phyloP scores from a whole-genome alignment of 331 rosid genomes.

The Acacia concinna region DNA sequence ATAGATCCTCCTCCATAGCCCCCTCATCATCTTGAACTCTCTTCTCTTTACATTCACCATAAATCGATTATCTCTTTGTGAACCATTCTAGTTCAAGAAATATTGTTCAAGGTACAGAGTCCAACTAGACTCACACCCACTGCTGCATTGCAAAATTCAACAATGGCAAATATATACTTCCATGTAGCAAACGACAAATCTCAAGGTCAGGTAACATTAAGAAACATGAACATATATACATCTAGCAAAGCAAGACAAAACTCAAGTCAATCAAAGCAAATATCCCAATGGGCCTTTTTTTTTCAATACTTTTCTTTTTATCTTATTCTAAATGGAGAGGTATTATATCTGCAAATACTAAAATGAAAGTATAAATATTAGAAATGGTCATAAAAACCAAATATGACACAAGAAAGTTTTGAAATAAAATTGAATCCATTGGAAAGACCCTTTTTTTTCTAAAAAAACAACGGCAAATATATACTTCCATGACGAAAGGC shows the following conservation, averaged over 20 bases:
- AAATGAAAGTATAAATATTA: too few species aligned
- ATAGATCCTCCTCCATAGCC: conserved; percentile 69
- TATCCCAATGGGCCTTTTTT: background rate
- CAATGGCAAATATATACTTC: too few species aligned
- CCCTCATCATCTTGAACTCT: conserved; percentile 35
- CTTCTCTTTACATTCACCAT: conserved; percentile 32
- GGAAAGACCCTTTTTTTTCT: too few species aligned
- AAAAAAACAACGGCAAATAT: too few species aligned
- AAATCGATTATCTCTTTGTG: conserved; percentile 30
- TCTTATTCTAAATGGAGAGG: background rate
- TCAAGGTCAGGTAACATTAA: conserved; percentile 8
- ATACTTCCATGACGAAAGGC: too few species aligned
- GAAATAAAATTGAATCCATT: too few species aligned
- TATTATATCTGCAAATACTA: too few species aligned
- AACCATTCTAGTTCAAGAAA: conserved; percentile 44
- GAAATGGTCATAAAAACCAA: too few species aligned
- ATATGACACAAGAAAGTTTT: too few species aligned
- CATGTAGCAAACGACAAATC: conserved; percentile 1
- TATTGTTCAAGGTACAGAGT: conserved; percentile 81
- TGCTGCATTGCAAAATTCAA: conserved; percentile 58
- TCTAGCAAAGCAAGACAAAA: conserved; percentile 5
- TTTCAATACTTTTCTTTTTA: too few species aligned
- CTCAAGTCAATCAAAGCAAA: background rate
- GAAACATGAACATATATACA: conserved; percentile 34
- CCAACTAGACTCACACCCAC: conserved; percentile 96